These are phyloP conservation scores for Cephalotrichum gorgonifer DNA, from an alignment of 2,329 filamentous ascomycete genomes.

Conservation along the genomic window DNA sequence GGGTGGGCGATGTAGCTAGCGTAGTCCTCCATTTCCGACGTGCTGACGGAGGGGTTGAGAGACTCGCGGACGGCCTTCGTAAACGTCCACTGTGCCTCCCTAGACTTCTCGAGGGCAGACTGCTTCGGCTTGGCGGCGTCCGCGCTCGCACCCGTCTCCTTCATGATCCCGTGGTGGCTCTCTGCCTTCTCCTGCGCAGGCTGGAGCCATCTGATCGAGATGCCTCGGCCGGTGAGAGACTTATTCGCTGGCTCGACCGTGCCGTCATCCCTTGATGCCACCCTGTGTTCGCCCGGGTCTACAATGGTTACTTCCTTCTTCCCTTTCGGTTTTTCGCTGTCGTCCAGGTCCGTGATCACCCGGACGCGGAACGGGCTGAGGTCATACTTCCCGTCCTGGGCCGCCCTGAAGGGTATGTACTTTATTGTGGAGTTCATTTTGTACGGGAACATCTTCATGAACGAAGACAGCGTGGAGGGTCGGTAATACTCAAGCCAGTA, in stretches of 20 bases:
- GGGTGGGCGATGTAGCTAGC: slow-evolving; percentile 81
- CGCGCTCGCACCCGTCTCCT: slow-evolving; percentile 11
- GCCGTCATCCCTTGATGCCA: slow-evolving; percentile 13
- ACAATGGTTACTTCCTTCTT: slow-evolving; percentile 60
- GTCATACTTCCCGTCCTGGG: slow-evolving; percentile 66
- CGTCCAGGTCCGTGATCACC: slow-evolving; percentile 48
- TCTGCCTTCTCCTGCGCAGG: slow-evolving; percentile 19
- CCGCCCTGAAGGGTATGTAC: slow-evolving; percentile 67
- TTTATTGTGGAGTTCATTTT: slow-evolving; percentile 84
- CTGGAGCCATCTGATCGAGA: slow-evolving; percentile 53
- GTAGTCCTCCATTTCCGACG: slow-evolving; percentile 75
- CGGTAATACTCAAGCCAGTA: slow-evolving; percentile 98
- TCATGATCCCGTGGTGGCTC: slow-evolving; percentile 4
- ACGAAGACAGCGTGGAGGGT: slow-evolving; percentile 75
- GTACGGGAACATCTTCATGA: slow-evolving; percentile 85
- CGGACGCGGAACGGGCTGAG: slow-evolving; percentile 82
- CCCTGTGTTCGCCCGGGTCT: neutral
- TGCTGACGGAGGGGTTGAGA: slow-evolving; percentile 71
- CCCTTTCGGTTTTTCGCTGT: slow-evolving; percentile 47
- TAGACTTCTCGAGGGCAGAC: slow-evolving; percentile 62
- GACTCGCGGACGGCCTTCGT: slow-evolving; percentile 78
- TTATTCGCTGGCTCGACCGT: slow-evolving; percentile 27
- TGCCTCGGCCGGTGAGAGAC: slow-evolving; percentile 29
- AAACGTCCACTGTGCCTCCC: slow-evolving; percentile 79
- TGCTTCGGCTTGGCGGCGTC: slow-evolving; percentile 34